Conservation (phyloP, 2,329 filamentous ascomycete genomes). For the Xylaria hypoxylon region DNA sequence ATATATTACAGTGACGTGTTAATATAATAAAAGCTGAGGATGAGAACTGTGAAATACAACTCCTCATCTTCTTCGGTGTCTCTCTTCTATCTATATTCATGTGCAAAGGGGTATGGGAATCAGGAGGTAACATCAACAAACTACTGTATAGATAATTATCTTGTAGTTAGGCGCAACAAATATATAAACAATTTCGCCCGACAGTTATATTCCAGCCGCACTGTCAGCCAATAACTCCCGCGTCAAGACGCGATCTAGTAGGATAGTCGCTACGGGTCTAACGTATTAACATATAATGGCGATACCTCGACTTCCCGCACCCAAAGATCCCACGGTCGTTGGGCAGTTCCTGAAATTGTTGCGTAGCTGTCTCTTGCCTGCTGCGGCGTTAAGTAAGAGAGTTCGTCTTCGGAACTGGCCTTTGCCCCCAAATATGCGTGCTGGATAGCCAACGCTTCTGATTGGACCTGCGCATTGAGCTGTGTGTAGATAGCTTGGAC, state of each 20-base stretch:
- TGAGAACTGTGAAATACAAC: no score
- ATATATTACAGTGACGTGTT: no score
- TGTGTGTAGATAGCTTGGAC: conserved; percentile 35
- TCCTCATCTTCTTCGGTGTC: no score
- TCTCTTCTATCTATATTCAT: no score
- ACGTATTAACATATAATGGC: conserved; percentile 17
- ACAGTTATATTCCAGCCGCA: not conserved
- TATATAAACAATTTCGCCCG: not conserved
- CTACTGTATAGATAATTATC: no score
- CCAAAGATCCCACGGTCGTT: conserved; percentile 28
- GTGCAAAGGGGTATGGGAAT: not conserved
- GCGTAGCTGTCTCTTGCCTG: conserved; percentile 14
- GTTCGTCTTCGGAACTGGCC: no score
- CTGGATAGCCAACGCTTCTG: conserved; percentile 13
- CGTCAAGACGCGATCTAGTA: no score
- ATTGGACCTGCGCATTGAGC: conserved; percentile 30
- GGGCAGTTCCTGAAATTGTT: not conserved
- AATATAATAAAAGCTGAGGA: no score
- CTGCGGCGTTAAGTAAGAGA: conserved; percentile 17
- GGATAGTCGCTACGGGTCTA: not conserved
- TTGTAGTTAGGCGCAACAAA: not conserved
- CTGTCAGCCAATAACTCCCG: not conserved
- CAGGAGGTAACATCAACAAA: not conserved
- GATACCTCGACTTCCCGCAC: conserved; percentile 26
- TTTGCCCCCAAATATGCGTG: not conserved